Conservation (phyloP, 2,329 filamentous ascomycete genomes). For the Ascochyta rabiei region DNA sequence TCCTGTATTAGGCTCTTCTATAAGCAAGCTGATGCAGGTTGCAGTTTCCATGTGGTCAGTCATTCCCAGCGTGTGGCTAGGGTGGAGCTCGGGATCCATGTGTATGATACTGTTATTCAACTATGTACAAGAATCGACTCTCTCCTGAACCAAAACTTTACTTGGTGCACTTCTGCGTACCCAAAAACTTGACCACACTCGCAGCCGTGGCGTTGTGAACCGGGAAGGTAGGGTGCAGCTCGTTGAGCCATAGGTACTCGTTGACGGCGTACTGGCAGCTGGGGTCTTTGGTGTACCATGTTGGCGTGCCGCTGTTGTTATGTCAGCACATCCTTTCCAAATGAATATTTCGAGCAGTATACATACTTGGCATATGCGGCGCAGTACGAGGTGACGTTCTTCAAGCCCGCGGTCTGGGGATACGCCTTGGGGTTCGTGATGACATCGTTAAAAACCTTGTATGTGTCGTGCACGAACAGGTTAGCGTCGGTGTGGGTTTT, state of each 20-base stretch:
- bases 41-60: no score
- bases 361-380: conserved; percentile 57
- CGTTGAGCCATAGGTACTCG: conserved; percentile 70
- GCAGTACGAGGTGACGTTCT: conserved; percentile 64
- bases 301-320: conserved; percentile 42
- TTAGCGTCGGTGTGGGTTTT: conserved; percentile 46
- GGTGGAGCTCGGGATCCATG: no score
- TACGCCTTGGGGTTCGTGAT: conserved; percentile 59
- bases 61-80: no score
- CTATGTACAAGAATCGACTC: not conserved
- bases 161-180: conserved; percentile 6
- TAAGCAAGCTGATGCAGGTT: no score
- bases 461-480: conserved; percentile 61
- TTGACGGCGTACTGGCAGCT: conserved; percentile 63
- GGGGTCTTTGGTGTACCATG: conserved; percentile 46
- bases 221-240: conserved; percentile 67
- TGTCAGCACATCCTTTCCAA: conserved; percentile 3
- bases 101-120: no score
- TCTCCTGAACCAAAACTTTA: not conserved
- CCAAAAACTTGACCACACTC: conserved; percentile 33
- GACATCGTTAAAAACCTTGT: conserved; percentile 58
- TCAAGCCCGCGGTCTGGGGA: conserved; percentile 58
- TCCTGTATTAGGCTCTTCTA: no score
- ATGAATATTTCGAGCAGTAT: not conserved
- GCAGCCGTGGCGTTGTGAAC: conserved; percentile 66